A percentile compares a stretch with the other conserved stretches of the same genome.
These are phyloP conservation scores for Aphanomyces cochlioides DNA, from an alignment of 352 stramenopile species.

Conservation along the genomic window DNA sequence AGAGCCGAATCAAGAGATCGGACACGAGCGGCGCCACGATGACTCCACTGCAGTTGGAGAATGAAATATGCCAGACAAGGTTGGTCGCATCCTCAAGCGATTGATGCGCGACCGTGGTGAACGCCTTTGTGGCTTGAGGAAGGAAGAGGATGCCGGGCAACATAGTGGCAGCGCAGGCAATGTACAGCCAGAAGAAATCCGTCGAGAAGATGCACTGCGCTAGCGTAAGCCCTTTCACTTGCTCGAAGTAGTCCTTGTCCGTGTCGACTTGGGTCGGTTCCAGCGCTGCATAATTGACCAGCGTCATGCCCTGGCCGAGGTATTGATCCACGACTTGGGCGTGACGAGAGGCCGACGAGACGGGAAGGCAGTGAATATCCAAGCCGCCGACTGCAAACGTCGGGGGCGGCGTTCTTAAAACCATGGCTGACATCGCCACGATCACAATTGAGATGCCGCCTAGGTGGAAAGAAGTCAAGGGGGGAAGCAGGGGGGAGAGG, in stretches of 20 bases:
- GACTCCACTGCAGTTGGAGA: conserved; percentile 4
- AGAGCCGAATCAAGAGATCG: conserved; percentile 20
- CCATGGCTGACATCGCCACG: background rate
- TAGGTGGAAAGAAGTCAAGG: no score
- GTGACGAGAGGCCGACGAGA: no score
- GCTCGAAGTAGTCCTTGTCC: conserved; percentile 21
- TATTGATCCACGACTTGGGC: background rate
- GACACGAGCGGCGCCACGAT: conserved; percentile 15
- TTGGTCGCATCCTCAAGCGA: background rate
- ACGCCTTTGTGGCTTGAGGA: no score
- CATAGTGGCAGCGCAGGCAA: conserved; percentile 9
- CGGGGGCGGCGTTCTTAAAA: conserved; percentile 6
- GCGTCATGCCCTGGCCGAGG: conserved; percentile 22
- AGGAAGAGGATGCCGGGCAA: background rate
- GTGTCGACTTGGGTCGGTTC: background rate
- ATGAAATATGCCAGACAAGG: background rate
- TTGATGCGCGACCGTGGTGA: background rate
- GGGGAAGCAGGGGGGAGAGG: no score
- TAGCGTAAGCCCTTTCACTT: conserved; percentile 21
- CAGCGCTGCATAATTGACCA: conserved; percentile 14
- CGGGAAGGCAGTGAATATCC: conserved; percentile 16
- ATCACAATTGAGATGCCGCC: background rate
- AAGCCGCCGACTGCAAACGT: conserved; percentile 5
- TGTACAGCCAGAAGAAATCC: conserved; percentile 19
- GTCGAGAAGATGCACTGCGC: conserved; percentile 19